These are phyloP conservation scores for Serendipita sp. DNA, from an alignment of 768 basidiomycete genomes.

Conservation along the genomic window DNA sequence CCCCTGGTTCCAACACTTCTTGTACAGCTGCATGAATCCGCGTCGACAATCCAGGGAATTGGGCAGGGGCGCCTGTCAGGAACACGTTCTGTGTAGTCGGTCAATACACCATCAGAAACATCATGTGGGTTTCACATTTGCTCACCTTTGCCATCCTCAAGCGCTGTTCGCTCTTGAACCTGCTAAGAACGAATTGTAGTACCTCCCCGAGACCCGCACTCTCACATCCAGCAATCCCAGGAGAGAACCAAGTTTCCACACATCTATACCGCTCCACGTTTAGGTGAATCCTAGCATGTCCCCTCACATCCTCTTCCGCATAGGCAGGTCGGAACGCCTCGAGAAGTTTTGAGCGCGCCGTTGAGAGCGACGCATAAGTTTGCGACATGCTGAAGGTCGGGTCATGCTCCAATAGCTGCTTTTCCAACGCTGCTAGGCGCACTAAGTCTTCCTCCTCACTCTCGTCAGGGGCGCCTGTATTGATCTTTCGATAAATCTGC, in stretches of 20 bases:
- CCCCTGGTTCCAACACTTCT: constrained; percentile 73
- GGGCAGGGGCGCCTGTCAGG: constrained; percentile 70
- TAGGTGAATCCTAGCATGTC: constrained; percentile 66
- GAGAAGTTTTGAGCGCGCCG: constrained; percentile 70
- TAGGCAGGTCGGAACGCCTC: constrained; percentile 73
- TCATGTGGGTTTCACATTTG: not conserved
- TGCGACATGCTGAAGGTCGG: constrained; percentile 68
- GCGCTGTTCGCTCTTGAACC: constrained; percentile 55
- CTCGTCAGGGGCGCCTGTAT: constrained; percentile 49
- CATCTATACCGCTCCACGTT: constrained; percentile 83
- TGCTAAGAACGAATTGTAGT: constrained; percentile 61
- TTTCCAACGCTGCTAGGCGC: constrained; percentile 59
- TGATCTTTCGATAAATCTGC: constrained; percentile 94
- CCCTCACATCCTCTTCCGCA: constrained; percentile 56
- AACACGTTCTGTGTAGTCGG: constrained; percentile 81
- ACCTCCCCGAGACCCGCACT: constrained; percentile 91
- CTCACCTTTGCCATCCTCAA: constrained; percentile 59
- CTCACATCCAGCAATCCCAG: constrained; percentile 87
- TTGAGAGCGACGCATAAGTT: constrained; percentile 63
- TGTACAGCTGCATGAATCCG: constrained; percentile 62
- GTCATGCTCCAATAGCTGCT: constrained; percentile 66
- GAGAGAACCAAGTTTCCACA: constrained; percentile 85
- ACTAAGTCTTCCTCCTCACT: constrained; percentile 80
- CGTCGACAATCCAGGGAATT: constrained; percentile 49
- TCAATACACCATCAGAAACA: not conserved